Evolutionary conservation across 371 early-diverging fungal species (phyloP), one percentile per base, ranked within the genome.

Genomic region (Catenaria anguillulae): DNA sequence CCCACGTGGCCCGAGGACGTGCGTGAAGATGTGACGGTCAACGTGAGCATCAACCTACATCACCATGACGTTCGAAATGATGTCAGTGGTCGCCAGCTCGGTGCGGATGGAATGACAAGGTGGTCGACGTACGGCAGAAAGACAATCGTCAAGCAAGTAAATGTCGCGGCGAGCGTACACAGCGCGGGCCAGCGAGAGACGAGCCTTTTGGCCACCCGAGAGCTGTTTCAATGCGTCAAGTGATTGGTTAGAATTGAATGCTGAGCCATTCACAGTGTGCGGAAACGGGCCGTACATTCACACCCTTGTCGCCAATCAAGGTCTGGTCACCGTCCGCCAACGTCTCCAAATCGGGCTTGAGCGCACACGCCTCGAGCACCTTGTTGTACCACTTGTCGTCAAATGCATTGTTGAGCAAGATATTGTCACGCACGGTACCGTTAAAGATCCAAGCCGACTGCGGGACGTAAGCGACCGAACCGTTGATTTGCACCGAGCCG

Each of bases 281-380:
- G 0, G 5, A 2, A 45, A 45, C 19, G 68, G 88, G 37, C 5
- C 50, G 29, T 50, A 26, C 50, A 63, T 87, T 92, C 72, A 92
- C 88, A 37, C 95, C 93, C 62, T 85, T 81, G 69, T 93, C 95
- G 45, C 95, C 97, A 71, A 97, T 93, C 71, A 93, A 94, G 2
- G 92, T 91, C 70, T 76, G 69, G 71, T 97, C 95, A 23, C 94
- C 92, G 40, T 78, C 86, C 0, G 79, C 76, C 52, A 92, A 71
- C 65, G 86, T 84, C 33, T 83, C 80, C 42, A 94, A 68, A 69
- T 94, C 94, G 15, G 73, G 83, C 63, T 78, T 78, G 45, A 94
- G 72, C 2, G 82, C 80, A 66, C 50, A 71, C 37, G 64, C 65
- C 37, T 59, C n/a, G 31, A 73, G 21, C 21, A 71, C 74, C 10